Conservation (phyloP, 2,329 filamentous ascomycete species). For the Ceratocystis harringtonii region DNA sequence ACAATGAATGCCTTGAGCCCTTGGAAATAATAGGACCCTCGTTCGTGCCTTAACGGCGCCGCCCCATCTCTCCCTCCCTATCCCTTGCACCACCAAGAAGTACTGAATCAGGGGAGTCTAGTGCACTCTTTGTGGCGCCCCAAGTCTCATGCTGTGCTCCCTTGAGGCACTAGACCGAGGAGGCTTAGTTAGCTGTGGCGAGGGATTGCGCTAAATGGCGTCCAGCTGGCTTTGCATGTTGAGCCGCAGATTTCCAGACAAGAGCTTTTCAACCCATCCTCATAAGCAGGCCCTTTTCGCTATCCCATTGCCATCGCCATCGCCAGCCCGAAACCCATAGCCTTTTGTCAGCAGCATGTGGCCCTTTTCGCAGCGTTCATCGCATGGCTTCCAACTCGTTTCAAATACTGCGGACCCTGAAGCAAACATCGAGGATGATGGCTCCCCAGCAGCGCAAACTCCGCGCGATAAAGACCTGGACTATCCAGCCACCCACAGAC, state of each 20-base stretch:
- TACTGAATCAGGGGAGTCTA: background rate
- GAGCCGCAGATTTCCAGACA: too few species aligned
- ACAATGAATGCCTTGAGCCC: background rate
- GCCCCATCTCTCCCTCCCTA: background rate
- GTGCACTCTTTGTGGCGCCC: background rate
- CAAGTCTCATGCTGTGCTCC: constrained; percentile 3
- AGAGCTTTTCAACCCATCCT: background rate
- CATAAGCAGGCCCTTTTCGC: background rate
- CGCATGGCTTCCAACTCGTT: constrained; percentile 16
- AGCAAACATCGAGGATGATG: constrained; percentile 17
- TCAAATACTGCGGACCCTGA: constrained; percentile 14
- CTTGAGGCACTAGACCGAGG: background rate
- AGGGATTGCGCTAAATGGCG: background rate
- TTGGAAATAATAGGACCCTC: background rate
- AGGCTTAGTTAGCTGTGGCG: background rate
- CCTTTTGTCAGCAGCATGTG: background rate
- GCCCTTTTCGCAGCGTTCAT: background rate
- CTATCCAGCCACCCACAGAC: background rate
- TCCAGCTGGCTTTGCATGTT: background rate
- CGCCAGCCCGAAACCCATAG: background rate
- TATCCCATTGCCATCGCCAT: background rate
- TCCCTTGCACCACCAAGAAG: background rate
- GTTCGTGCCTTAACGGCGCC: background rate
- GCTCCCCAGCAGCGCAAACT: background rate
- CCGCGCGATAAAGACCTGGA: background rate